Percentiles rank a stretch among this genome's conserved stretches.
Evolutionary conservation across 352 stramenopile genomes (phyloP).

Genomic region (Phytophthora pini): DNA sequence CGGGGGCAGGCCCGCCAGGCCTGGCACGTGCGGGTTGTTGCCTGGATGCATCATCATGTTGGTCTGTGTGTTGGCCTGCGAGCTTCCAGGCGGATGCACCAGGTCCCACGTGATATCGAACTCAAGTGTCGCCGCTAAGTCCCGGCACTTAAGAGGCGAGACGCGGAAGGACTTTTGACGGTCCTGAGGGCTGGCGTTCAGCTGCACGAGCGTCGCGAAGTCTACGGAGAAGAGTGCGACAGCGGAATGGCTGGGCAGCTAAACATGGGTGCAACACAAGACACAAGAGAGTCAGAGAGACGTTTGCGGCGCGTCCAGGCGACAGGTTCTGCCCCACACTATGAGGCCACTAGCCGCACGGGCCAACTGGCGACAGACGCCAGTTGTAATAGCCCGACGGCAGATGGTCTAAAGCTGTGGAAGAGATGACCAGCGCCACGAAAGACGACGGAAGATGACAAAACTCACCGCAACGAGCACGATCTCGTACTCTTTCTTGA

Average conservation of each 20-base stretch:
- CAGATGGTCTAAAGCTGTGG: slow-evolving; percentile 14
- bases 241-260: slow-evolving; percentile 82
- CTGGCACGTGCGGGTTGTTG: slow-evolving; percentile 9
- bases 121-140: slow-evolving; percentile 75
- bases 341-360: slow-evolving; percentile 3
- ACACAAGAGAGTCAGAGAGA: slow-evolving; percentile 27
- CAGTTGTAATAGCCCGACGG: slow-evolving; percentile 2
- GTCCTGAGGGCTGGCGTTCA: slow-evolving; percentile 38
- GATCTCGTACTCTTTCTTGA: slow-evolving; percentile 86
- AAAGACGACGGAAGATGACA: slow-evolving; percentile 1
- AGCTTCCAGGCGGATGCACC: slow-evolving; percentile 26
- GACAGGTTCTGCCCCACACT: slow-evolving; percentile 4
- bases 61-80: slow-evolving; percentile 14
- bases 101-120: slow-evolving; percentile 81
- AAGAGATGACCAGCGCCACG: slow-evolving; percentile 7
- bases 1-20: slow-evolving; percentile 41
- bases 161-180: slow-evolving; percentile 65
- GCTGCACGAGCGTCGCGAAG: slow-evolving; percentile 75
- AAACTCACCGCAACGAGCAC: slow-evolving; percentile 73
- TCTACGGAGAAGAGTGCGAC: slow-evolving; percentile 80
- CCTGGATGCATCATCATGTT: slow-evolving; percentile 36
- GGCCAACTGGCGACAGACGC: slow-evolving; percentile 13
- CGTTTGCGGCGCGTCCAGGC: slow-evolving; percentile 12
- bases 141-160: slow-evolving; percentile 76
- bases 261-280: slow-evolving; percentile 13